These are phyloP conservation scores for Trichomonascaceae sp. DNA, from an alignment of 1,139 yeast genomes.

Conservation along the genomic window DNA sequence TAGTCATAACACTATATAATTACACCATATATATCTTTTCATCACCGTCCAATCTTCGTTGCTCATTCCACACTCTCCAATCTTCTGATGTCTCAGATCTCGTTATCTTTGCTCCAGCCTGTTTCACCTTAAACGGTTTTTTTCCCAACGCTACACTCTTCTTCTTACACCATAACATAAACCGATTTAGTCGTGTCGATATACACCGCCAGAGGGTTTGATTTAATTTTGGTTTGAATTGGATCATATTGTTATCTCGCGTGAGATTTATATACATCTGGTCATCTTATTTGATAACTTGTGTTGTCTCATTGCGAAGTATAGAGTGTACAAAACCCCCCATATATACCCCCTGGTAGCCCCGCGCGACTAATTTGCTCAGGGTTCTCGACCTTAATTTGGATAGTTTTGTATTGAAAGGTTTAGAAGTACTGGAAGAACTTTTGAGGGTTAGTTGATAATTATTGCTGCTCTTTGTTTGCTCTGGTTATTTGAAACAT, in stretches of 20 bases:
- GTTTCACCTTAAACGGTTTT: not conserved
- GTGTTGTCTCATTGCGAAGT: not conserved
- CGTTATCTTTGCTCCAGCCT: not conserved
- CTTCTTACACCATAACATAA: not conserved
- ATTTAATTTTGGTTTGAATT: not conserved
- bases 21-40: not conserved
- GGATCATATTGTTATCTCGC: not conserved
- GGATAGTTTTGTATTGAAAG: not conserved
- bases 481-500: not conserved
- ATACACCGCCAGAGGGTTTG: not conserved
- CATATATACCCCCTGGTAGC: not conserved
- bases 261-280: not conserved
- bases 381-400: not conserved
- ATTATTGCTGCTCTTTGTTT: not conserved
- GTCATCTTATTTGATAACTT: not conserved
- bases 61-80: not conserved
- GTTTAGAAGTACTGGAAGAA: not conserved
- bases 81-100: not conserved
- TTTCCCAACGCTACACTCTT: not conserved
- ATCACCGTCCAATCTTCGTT: not conserved
- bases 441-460: not conserved
- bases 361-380: not conserved
- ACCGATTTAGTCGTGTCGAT: not conserved
- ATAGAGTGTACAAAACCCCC: not conserved
- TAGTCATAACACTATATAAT: not conserved